phyloP scores from a whole-genome alignment of 2,329 filamentous ascomycete species.

The Rachicladosporium sp. region DNA sequence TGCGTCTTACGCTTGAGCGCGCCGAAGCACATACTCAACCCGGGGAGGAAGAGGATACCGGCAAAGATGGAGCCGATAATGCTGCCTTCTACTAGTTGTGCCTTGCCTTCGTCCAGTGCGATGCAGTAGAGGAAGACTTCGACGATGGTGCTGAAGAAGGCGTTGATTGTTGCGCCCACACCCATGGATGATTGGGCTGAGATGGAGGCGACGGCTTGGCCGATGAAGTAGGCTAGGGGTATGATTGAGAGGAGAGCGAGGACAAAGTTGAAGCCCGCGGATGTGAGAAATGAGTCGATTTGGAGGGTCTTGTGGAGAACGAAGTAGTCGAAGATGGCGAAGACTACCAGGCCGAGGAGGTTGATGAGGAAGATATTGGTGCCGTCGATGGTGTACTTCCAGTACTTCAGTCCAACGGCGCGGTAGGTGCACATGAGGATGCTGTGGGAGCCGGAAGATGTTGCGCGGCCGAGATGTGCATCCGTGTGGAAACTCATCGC shows the following conservation, averaged over 20 bases:
- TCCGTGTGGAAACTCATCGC: constrained; percentile 90
- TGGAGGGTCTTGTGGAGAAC: constrained; percentile 59
- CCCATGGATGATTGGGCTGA: constrained; percentile 99
- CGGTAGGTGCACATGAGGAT: constrained; percentile 95
- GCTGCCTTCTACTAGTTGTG: constrained; percentile 85
- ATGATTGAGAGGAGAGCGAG: constrained; percentile 84
- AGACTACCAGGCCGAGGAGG: constrained; percentile 81
- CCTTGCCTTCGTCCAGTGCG: constrained; percentile 83
- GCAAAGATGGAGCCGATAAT: constrained; percentile 97
- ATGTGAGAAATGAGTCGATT: constrained; percentile 61
- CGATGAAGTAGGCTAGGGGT: constrained; percentile 94
- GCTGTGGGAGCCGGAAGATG: constrained; percentile 45
- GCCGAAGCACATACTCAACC: constrained; percentile 96
- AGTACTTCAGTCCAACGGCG: constrained; percentile 86
- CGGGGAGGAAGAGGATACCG: constrained; percentile 86
- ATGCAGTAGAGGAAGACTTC: constrained; percentile 97
- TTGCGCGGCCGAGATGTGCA: constrained; percentile 56
- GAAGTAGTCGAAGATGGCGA: constrained; percentile 87
- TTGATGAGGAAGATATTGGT: constrained; percentile 99
- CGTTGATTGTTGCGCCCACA: constrained; percentile 89
- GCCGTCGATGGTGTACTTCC: constrained; percentile 98
- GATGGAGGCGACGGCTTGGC: constrained; percentile 94
- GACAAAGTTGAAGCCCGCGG: constrained; percentile 74
- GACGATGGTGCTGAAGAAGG: constrained; percentile 94
- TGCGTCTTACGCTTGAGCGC: constrained; percentile 97